phyloP scores from a whole-genome alignment of 2,329 filamentous ascomycete genomes.

The Exophiala bonariae region DNA sequence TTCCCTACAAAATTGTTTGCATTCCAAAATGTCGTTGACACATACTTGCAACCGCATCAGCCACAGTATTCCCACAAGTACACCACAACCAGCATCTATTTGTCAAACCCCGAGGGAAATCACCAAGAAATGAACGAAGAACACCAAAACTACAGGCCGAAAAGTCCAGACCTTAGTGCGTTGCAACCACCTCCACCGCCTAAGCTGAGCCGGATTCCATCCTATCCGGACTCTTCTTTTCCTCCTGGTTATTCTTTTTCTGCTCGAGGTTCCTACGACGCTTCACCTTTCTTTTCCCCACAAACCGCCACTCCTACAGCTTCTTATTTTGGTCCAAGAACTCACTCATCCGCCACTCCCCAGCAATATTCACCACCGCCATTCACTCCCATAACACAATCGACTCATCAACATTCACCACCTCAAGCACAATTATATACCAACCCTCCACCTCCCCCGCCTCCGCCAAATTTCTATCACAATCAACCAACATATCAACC shows the following conservation, averaged over 20 bases:
- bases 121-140: constrained; percentile 27
- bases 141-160: constrained; percentile 41
- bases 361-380: not conserved
- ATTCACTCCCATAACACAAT: constrained; percentile 1
- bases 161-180: constrained; percentile 53
- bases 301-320: constrained; percentile 27
- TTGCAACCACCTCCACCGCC: constrained; percentile 39
- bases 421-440: not conserved
- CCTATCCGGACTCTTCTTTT: constrained; percentile 31
- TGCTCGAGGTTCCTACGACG: constrained; percentile 45
- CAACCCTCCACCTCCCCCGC: not conserved
- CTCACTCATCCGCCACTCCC: constrained; percentile 9
- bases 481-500: constrained; percentile 26
- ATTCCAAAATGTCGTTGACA: too few relatives aligned
- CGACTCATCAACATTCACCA: constrained; percentile 3
- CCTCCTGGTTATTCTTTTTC: constrained; percentile 34
- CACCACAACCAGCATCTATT: too few relatives aligned
- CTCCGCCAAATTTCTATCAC: not conserved
- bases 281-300: constrained; percentile 45
- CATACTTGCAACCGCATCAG: too few relatives aligned
- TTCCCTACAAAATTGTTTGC: too few relatives aligned
- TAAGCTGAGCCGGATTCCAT: constrained; percentile 35
- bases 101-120: too few relatives aligned
- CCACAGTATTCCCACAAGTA: too few relatives aligned
- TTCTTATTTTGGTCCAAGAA: constrained; percentile 25